Evolutionary conservation across 352 stramenopile species (phyloP).

Genomic region (Thraustochytrium striatum): DNA sequence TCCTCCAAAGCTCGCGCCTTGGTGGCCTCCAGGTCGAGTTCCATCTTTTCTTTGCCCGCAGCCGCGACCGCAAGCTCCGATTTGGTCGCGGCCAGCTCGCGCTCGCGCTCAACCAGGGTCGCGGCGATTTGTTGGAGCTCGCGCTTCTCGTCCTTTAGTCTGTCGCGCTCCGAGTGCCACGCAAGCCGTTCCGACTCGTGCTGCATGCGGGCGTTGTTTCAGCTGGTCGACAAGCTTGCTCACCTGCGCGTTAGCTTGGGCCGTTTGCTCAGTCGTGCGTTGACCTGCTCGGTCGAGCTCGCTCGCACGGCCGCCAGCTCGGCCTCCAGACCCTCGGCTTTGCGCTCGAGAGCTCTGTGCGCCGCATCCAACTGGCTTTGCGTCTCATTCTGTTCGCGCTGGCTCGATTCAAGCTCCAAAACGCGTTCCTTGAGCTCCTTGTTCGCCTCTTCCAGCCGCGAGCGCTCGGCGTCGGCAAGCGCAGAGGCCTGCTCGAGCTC

Average conservation of each 20-base stretch:
- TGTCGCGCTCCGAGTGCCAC: constrained; percentile 8
- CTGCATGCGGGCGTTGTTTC: constrained; percentile 28
- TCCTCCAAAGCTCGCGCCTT: neutral
- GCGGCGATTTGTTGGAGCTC: neutral
- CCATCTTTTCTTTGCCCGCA: neutral
- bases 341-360: neutral
- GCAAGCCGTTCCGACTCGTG: constrained; percentile 37
- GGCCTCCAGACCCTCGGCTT: neutral
- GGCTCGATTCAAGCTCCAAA: too few species aligned
- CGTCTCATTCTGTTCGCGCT: neutral
- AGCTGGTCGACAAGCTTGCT: constrained; percentile 40
- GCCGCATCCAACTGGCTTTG: neutral
- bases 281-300: neutral
- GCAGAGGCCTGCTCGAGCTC: too few species aligned
- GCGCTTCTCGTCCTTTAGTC: neutral
- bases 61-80: neutral
- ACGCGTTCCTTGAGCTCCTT: too few species aligned
- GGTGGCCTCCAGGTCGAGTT: neutral
- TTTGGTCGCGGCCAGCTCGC: neutral
- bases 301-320: neutral
- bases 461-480: too few species aligned
- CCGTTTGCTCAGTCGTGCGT: neutral
- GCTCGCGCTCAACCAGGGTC: neutral
- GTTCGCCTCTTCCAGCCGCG: too few species aligned
- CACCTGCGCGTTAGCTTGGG: constrained; percentile 34